Conservation (phyloP, 805 yeast species). For the Cyberlindnera xylosilytica region DNA sequence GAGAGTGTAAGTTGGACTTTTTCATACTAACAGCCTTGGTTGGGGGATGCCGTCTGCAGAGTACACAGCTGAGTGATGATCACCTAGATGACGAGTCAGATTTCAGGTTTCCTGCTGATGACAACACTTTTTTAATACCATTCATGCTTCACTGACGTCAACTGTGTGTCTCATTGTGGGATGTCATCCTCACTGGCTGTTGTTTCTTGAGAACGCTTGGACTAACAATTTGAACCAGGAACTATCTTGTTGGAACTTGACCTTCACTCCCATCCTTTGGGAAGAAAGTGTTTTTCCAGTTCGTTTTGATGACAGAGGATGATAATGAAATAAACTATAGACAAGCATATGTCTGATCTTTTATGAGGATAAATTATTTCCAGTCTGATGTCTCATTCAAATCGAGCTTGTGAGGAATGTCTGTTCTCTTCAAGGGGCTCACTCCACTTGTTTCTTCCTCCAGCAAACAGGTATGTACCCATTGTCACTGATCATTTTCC, state of each 20-base stretch:
- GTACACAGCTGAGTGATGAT: conserved; percentile 37
- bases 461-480: neutral
- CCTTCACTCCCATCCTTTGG: conserved; percentile 1
- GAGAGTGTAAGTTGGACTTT: conserved; percentile 8
- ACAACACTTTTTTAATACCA: conserved; percentile 71
- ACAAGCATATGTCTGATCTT: conserved; percentile 99
- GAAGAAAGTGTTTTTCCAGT: conserved; percentile 26
- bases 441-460: neutral
- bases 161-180: neutral
- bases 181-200: too few species aligned
- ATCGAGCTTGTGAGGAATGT: conserved; percentile 5
- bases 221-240: too few species aligned
- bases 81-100: conserved; percentile 98
- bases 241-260: too few species aligned
- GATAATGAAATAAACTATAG: conserved; percentile 57
- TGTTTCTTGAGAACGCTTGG: too few species aligned
- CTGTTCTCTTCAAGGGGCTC: conserved; percentile 7
- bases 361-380: conserved; percentile 59
- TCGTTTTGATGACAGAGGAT: conserved; percentile 53
- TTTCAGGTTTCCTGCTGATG: conserved; percentile 92
- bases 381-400: conserved; percentile 51
- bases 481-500: neutral
- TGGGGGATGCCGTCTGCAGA: conserved; percentile 2
- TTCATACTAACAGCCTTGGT: neutral
- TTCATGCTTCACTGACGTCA: conserved; percentile 85